phyloP scores from a whole-genome alignment of 2,329 filamentous ascomycete genomes.

The Orbilia oligospora region DNA sequence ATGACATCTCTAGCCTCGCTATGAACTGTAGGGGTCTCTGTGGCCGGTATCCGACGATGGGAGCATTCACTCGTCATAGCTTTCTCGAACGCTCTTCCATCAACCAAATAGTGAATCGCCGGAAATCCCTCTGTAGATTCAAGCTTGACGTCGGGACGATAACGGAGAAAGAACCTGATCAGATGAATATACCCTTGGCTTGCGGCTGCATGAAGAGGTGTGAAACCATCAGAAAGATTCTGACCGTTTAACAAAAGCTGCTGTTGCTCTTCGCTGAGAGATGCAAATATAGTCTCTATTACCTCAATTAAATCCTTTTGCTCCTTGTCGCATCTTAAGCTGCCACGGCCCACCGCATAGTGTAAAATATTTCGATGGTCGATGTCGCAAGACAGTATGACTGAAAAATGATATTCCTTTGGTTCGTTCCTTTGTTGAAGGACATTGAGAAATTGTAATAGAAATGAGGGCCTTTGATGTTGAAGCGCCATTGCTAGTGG shows the following conservation, averaged over 20 bases:
- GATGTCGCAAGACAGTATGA: background rate
- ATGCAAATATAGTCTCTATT: background rate
- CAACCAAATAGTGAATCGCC: background rate
- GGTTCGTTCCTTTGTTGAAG: background rate
- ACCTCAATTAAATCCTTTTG: background rate
- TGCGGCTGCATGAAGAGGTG: slow-evolving; percentile 2
- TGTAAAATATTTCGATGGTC: slow-evolving; percentile 1
- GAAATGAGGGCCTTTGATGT: background rate
- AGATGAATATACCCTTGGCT: background rate
- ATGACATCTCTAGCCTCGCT: background rate
- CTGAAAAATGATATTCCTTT: background rate
- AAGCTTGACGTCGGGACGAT: background rate
- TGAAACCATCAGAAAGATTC: background rate
- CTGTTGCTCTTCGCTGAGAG: background rate
- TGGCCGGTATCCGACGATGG: background rate
- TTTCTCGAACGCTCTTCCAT: background rate
- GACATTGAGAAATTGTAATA: background rate
- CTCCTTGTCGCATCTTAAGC: background rate
- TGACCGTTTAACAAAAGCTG: background rate
- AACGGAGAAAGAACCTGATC: background rate
- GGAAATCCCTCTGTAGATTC: background rate
- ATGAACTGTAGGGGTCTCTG: background rate
- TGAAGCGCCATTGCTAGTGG: background rate
- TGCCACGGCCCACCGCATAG: background rate
- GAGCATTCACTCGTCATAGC: background rate